A percentile compares a stretch with the other conserved stretches of the same genome.
These are phyloP conservation scores for Periconia macrospinosa DNA, from an alignment of 2,329 filamentous ascomycete genomes.

Conservation along the genomic window DNA sequence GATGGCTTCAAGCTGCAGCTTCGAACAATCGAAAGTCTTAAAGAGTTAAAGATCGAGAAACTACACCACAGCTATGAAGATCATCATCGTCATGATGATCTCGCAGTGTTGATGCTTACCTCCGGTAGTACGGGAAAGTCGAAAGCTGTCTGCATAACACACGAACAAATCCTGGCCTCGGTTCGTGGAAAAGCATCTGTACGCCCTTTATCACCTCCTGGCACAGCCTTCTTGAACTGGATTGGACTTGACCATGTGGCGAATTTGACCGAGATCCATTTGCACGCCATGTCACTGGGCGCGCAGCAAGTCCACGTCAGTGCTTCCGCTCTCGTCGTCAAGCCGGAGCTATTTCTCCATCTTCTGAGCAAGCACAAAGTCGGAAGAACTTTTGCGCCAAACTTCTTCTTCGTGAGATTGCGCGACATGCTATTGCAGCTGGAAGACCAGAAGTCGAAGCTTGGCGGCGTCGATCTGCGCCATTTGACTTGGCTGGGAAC, in stretches of 20 bases:
- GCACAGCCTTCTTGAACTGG: conserved; percentile 48
- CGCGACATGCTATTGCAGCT: too few relatives aligned
- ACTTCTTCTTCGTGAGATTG: conserved; percentile 43
- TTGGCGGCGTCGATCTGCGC: conserved; percentile 26
- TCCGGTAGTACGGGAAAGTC: conserved; percentile 56
- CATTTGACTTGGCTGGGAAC: conserved; percentile 40
- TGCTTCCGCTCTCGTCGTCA: conserved; percentile 38
- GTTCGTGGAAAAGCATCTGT: conserved; percentile 44
- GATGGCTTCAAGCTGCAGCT: not conserved
- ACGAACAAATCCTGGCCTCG: conserved; percentile 49
- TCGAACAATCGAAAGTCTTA: conserved; percentile 1
- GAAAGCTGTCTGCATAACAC: conserved; percentile 53
- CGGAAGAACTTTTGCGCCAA: conserved; percentile 50
- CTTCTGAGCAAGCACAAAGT: conserved; percentile 47
- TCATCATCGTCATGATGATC: not conserved
- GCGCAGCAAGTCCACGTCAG: conserved; percentile 52
- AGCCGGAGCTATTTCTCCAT: conserved; percentile 45
- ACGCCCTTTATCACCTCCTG: conserved; percentile 1
- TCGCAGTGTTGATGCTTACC: conserved; percentile 50
- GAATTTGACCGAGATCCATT: conserved; percentile 55
- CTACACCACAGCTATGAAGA: not conserved
- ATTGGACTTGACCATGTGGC: conserved; percentile 58
- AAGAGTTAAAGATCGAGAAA: too few relatives aligned
- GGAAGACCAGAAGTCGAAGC: conserved; percentile 2
- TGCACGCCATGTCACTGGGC: conserved; percentile 49